These are phyloP conservation scores for Irpex sp. DNA, from an alignment of 1,284 basidiomycete species.

Conservation along the genomic window DNA sequence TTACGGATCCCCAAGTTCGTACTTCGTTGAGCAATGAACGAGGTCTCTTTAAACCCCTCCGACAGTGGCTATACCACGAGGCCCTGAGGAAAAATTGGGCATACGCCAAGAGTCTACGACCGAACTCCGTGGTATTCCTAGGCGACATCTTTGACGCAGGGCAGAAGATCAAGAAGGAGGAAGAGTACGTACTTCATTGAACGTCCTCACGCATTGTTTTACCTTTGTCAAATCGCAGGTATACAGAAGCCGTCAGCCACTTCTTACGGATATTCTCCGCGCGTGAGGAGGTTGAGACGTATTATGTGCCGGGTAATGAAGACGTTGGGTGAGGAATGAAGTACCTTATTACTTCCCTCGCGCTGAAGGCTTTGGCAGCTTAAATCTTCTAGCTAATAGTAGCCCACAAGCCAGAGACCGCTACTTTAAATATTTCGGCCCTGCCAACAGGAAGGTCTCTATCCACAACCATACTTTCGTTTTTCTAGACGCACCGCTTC, in stretches of 20 bases:
- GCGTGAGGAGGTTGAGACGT: slow-evolving; percentile 35
- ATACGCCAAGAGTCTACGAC: slow-evolving; percentile 51
- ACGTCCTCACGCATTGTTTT: neutral
- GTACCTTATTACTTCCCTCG: slow-evolving; percentile 16
- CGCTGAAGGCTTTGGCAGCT: slow-evolving; percentile 6
- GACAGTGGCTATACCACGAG: slow-evolving; percentile 55
- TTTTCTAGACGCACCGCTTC: slow-evolving; percentile 67
- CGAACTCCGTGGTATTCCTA: slow-evolving; percentile 73
- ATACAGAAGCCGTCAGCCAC: slow-evolving; percentile 49
- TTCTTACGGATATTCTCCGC: slow-evolving; percentile 61
- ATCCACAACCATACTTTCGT: slow-evolving; percentile 70
- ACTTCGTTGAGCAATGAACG: slow-evolving; percentile 41
- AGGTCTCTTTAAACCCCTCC: slow-evolving; percentile 35
- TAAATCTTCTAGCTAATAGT: slow-evolving; percentile 16
- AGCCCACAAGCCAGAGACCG: slow-evolving; percentile 21
- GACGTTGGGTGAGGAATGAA: slow-evolving; percentile 60
- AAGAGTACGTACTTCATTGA: slow-evolving; percentile 51
- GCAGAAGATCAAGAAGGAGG: slow-evolving; percentile 46
- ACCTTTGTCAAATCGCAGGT: slow-evolving; percentile 37
- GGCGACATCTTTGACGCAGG: slow-evolving; percentile 79
- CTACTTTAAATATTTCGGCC: slow-evolving; percentile 73
- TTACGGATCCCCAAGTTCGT: slow-evolving; percentile 77
- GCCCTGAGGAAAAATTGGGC: slow-evolving; percentile 77
- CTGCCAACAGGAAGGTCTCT: slow-evolving; percentile 45
- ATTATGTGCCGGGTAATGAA: slow-evolving; percentile 83